Evolutionary conservation across 257 asterid genomes (phyloP), one percentile per base, ranked within the genome.

Genomic region (Penstemon eatonii): DNA sequence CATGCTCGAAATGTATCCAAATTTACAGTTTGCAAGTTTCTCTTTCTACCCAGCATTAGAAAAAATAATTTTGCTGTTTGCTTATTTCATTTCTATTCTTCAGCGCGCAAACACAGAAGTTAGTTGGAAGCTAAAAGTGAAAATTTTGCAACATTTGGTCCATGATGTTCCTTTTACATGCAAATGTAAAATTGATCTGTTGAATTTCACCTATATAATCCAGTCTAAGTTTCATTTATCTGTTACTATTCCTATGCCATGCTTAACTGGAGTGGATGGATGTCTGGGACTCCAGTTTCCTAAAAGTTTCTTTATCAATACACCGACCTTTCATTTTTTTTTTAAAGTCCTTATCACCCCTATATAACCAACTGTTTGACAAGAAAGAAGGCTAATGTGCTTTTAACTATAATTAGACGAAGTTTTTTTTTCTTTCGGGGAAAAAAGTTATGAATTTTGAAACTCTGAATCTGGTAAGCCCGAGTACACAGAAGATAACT

Each of bases 21-120:
- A 58, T 58, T 53, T 60, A 66, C 51, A 52, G 66, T 43, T 47
- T 59, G 49, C 40, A 56, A 38, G 15, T 57, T 46, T 59, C 53
- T 45, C 58, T 74, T 77, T 52, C 47, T 63, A 57, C 38, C 25
- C 39, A 43, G 8, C 19, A 68, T 55, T 70, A 60, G 50, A 63
- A 59, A 54, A 56, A 60, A 44, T 46, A 71, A 56, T 41, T 66
- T 6, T 44, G 50, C 47, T 2, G 36, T n/a, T 41, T 62, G 49
- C 39, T 67, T 68, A 50, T 55, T 42, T 69, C 63, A 13, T 68
- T 68, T 64, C 54, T 49, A n/a, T 43, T 38, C 43, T 19, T 47
- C 57, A 60, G 11, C 45, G 41, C 36, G 62, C 67, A 65, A 56
- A 56, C 18, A 42, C 61, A 60, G 68, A 69, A 54, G 61, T 50